Percentiles rank a stretch among this genome's conserved stretches.
phyloP scores from a whole-genome alignment of 1,284 basidiomycete genomes.

The Marasmius sp. region DNA sequence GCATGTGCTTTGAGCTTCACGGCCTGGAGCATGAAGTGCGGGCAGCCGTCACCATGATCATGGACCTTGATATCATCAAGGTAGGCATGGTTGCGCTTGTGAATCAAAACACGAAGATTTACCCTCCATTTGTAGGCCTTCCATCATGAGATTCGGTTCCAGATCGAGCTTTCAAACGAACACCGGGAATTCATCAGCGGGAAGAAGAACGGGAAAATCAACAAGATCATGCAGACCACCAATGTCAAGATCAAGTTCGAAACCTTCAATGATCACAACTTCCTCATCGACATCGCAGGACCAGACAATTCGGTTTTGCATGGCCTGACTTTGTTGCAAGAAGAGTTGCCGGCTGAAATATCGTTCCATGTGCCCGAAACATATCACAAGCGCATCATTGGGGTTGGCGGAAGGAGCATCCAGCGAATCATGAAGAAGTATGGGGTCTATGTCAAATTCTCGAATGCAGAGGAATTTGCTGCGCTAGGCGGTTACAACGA shows the following conservation, averaged over 20 bases:
- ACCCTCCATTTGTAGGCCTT: constrained; percentile 57
- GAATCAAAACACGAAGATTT: constrained; percentile 1
- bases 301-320: constrained; percentile 83
- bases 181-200: constrained; percentile 98
- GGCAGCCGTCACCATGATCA: constrained; percentile 80
- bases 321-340: constrained; percentile 88
- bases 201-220: constrained; percentile 98
- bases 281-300: constrained; percentile 92
- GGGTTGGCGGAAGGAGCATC: constrained; percentile 97
- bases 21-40: constrained; percentile 94
- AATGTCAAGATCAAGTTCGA: constrained; percentile 99
- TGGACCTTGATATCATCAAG: constrained; percentile 91
- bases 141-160: constrained; percentile 97
- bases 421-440: constrained; percentile 99
- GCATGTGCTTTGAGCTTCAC: constrained; percentile 96
- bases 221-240: constrained; percentile 96
- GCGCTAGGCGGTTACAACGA: constrained; percentile 94
- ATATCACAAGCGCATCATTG: constrained; percentile 99
- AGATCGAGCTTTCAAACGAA: constrained; percentile 97
- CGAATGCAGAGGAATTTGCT: constrained; percentile 97
- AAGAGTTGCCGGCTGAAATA: constrained; percentile 97
- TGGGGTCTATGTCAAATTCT: constrained; percentile 99
- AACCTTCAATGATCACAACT: constrained; percentile 98
- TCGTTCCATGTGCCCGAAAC: constrained; percentile 98
- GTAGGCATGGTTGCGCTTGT: constrained; percentile 35